These are phyloP conservation scores for Vanrija pseudolonga DNA, from an alignment of 1,284 basidiomycete species.

Conservation along the genomic window DNA sequence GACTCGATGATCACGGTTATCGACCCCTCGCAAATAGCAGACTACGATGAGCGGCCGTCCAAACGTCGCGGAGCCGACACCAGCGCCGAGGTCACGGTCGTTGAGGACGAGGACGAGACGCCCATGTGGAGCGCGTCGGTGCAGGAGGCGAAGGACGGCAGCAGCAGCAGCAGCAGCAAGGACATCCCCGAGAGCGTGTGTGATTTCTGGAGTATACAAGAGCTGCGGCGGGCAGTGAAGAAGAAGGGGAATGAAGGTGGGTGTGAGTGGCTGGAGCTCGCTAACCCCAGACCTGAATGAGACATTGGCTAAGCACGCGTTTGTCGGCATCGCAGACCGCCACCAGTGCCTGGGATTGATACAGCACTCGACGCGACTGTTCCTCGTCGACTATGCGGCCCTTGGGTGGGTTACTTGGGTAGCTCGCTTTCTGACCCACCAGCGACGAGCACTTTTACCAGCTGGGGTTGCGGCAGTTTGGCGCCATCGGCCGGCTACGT, in stretches of 20 bases:
- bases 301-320: constrained; percentile 80
- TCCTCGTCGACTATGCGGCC: constrained; percentile 79
- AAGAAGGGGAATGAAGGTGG: constrained; percentile 42
- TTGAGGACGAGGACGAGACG: constrained; percentile 24
- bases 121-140: constrained; percentile 15
- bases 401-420: constrained; percentile 61
- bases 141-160: constrained; percentile 23
- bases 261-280: background rate
- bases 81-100: constrained; percentile 17
- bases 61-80: constrained; percentile 31
- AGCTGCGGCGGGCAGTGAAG: constrained; percentile 61
- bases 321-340: constrained; percentile 88
- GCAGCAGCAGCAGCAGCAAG: constrained; percentile 48
- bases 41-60: constrained; percentile 22
- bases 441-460: constrained; percentile 97
- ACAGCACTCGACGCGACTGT: constrained; percentile 83
- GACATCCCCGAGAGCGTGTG: constrained; percentile 77
- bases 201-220: constrained; percentile 70
- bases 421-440: constrained; percentile 7
- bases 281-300: constrained; percentile 65
- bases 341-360: constrained; percentile 71
- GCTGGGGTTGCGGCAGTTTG: constrained; percentile 86
- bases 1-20: constrained; percentile 76
- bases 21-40: constrained; percentile 33
- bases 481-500: constrained; percentile 68